phyloP scores from a whole-genome alignment of 176 grass and related monocot species.

The Zoysia japonica region DNA sequence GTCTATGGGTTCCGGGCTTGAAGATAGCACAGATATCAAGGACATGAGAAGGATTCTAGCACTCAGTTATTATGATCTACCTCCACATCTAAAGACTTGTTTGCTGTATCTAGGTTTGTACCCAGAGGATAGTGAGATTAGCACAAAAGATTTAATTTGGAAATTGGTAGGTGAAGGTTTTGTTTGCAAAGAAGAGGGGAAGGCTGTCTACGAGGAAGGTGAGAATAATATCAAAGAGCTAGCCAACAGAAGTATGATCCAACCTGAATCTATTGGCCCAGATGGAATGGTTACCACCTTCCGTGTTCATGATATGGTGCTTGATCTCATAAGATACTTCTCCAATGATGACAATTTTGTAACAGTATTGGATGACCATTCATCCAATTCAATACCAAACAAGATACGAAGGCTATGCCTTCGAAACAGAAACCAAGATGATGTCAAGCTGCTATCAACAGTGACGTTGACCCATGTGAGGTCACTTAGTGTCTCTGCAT shows the following conservation, averaged over 20 bases:
- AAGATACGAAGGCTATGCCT: neutral
- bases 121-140: neutral
- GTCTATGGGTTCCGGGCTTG: slow-evolving; percentile 1
- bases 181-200: neutral
- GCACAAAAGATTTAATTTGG: neutral
- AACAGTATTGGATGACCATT: neutral
- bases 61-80: neutral
- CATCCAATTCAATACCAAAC: neutral
- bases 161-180: slow-evolving; percentile 24
- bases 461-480: neutral
- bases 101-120: neutral
- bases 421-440: neutral
- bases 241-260: too few relatives aligned
- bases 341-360: slow-evolving; percentile 1
- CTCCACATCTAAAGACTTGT: neutral
- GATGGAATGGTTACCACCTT: neutral
- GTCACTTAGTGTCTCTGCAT: neutral
- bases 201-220: neutral
- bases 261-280: neutral
- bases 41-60: slow-evolving; percentile 27
- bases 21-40: neutral
- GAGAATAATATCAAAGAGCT: neutral
- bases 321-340: neutral
- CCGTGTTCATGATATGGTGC: slow-evolving; percentile 12
- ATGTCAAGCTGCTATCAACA: neutral